A percentile compares a stretch with the other conserved stretches of the same genome.
Evolutionary conservation across 441 rosid genomes (phyloP).

Genomic region (Daphne laureola): DNA sequence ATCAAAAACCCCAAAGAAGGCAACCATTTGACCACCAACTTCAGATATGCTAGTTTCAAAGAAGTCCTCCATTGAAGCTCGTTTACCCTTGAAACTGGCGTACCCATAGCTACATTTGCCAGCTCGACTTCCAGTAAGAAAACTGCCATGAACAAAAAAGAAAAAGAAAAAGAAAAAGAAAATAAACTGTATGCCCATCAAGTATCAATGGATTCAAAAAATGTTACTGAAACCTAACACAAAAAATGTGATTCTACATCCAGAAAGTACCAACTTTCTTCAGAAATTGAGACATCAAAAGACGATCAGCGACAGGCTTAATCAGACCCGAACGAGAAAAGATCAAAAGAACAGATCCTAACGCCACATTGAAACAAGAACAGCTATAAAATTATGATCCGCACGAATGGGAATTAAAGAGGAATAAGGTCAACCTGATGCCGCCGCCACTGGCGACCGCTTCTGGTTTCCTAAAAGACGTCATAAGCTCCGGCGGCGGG

Average conservation of each 20-base stretch:
- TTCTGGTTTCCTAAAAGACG: constrained; percentile 33
- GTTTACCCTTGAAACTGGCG: constrained; percentile 67
- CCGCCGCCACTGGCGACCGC: constrained; percentile 67
- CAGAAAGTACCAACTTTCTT: too few species aligned
- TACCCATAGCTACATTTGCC: constrained; percentile 76
- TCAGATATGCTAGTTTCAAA: constrained; percentile 72
- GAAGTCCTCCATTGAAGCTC: constrained; percentile 84
- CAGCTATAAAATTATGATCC: too few species aligned
- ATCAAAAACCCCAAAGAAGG: constrained; percentile 83
- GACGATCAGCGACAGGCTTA: too few species aligned
- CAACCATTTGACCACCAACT: constrained; percentile 83
- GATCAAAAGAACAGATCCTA: too few species aligned
- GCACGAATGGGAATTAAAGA: too few species aligned
- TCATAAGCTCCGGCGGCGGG: constrained; percentile 23
- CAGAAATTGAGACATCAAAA: too few species aligned
- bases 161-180: background rate
- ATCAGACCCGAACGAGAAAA: too few species aligned
- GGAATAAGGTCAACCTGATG: constrained; percentile 29
- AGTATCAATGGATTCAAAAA: too few species aligned
- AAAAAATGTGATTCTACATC: too few species aligned
- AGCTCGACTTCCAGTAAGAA: constrained; percentile 36
- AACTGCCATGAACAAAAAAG: constrained; percentile 20
- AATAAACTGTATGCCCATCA: too few species aligned
- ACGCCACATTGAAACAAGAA: too few species aligned
- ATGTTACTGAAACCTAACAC: background rate